Base-by-base conservation (phyloP, 2,329 filamentous ascomycete species). In the Arthrinium puccinioides region DNA sequence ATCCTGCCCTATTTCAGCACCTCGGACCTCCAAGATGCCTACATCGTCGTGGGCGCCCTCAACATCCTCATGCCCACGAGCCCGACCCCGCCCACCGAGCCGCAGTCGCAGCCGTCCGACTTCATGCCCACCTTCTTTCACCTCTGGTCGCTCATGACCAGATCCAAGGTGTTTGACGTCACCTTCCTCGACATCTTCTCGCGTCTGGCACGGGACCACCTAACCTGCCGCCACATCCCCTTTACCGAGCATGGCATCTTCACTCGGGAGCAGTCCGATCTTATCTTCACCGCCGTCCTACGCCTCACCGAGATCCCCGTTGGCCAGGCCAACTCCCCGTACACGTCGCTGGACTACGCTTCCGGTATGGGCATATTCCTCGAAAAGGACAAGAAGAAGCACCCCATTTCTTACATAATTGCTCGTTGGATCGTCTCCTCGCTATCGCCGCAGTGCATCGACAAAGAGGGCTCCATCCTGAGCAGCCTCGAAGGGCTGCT, bases 101-200 rank as follows among this genome's bases (percentile, higher is more conserved):
- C 72, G 21, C 78, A 88, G 49, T 77, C 94, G n/a, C 81, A 88
- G 49, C 90, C 92, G 1, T 82, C 89, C 47, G 81, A 90, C 54
- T 90, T 94, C 53, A 67, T 97, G 24, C 92, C 92, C 4, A 95
- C 90, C 1, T 83, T 95, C 50, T 98, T 98, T 68, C 92, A 98
- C 59, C 65, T 97, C 2, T 98, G 92, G 92, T 92, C 89, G 2
- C 71, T 97, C 28, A 80, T 97, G 47, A 92, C 87, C 49, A 76
- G 94, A 36, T 97, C 90, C 1, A 92, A 87, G 60, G 74, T 80
- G 4, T 84, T 92, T 43, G 92, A 98, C 59, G 76, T 85, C 40
- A 83, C 84, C 44, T 89, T 94, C 52, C 76, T 97, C 45, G 92
- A 98, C 60, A 75, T 95, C 21, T 77, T 95, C 44, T 97, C 92